Evolutionary conservation across 306 rosid genomes (phyloP).

Genomic region (Quercus dentata): DNA sequence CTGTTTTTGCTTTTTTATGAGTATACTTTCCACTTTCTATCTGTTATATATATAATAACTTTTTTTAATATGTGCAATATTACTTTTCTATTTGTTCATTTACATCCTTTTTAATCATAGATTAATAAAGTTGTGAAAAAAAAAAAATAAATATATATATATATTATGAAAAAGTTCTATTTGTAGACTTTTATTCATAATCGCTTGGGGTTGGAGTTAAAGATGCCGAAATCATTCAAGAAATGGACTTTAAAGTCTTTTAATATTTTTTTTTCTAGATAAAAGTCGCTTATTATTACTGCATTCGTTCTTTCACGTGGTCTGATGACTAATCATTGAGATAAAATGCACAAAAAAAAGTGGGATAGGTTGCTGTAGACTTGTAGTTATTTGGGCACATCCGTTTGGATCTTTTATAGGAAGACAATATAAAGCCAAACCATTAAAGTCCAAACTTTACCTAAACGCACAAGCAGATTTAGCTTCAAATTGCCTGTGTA

Average conservation of each 20-base stretch:
- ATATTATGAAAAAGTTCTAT: neutral
- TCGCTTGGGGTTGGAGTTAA: slow-evolving; percentile 6
- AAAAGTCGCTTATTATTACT: neutral
- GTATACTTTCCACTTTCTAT: no score
- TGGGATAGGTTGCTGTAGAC: neutral
- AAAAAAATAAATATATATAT: no score
- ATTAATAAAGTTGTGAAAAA: no score
- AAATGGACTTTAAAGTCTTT: slow-evolving; percentile 5
- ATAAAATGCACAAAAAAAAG: slow-evolving; percentile 18
- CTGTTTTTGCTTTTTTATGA: no score
- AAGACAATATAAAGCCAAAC: slow-evolving; percentile 39
- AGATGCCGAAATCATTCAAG: slow-evolving; percentile 26
- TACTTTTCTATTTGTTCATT: no score
- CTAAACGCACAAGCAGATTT: neutral
- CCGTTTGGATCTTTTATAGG: neutral
- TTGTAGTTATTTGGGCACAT: slow-evolving; percentile 6
- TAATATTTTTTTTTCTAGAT: no score
- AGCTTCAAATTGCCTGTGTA: slow-evolving; percentile 1
- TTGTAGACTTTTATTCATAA: neutral
- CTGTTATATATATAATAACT: no score
- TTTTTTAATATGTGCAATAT: no score
- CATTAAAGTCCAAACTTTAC: slow-evolving; percentile 19
- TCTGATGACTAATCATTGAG: slow-evolving; percentile 36
- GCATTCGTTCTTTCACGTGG: slow-evolving; percentile 18
- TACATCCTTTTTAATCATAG: no score